A percentile compares a stretch with the other conserved stretches of the same genome.
phyloP scores from a whole-genome alignment of 768 basidiomycete genomes.

The Naganishia friedmannii region DNA sequence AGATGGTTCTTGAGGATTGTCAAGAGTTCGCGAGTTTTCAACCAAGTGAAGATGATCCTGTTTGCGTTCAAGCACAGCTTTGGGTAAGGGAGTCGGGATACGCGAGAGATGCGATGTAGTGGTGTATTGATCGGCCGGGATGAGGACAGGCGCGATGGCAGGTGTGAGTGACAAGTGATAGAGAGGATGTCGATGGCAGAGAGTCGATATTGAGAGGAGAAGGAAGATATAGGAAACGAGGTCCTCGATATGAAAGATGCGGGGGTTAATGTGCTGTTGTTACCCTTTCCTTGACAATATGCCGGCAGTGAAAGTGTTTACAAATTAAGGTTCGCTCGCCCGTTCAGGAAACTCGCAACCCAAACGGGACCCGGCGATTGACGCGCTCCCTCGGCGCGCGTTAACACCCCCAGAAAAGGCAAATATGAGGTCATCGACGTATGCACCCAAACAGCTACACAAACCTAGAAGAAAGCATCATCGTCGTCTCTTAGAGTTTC shows the following conservation, averaged over 20 bases:
- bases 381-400: not conserved
- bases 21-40: not conserved
- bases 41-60: slow-evolving; percentile 14
- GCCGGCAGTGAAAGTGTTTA: slow-evolving; percentile 3
- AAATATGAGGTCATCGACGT: slow-evolving; percentile 1
- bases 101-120: not conserved
- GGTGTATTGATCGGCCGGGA: not conserved
- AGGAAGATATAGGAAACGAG: not conserved
- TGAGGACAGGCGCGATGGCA: not conserved
- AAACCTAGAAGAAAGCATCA: no score
- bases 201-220: not conserved
- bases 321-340: slow-evolving; percentile 3
- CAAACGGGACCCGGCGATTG: no score
- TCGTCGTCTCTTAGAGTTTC: no score
- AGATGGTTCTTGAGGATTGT: not conserved
- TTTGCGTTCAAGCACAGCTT: slow-evolving; percentile 18
- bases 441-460: no score
- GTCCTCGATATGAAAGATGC: not conserved
- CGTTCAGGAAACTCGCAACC: slow-evolving; percentile 5
- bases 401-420: no score
- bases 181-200: not conserved
- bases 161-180: not conserved
- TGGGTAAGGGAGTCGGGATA: not conserved
- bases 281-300: not conserved
- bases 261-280: slow-evolving; percentile 2